Conservation (phyloP, 768 basidiomycete species). For the Pleurotus pulmonarius region DNA sequence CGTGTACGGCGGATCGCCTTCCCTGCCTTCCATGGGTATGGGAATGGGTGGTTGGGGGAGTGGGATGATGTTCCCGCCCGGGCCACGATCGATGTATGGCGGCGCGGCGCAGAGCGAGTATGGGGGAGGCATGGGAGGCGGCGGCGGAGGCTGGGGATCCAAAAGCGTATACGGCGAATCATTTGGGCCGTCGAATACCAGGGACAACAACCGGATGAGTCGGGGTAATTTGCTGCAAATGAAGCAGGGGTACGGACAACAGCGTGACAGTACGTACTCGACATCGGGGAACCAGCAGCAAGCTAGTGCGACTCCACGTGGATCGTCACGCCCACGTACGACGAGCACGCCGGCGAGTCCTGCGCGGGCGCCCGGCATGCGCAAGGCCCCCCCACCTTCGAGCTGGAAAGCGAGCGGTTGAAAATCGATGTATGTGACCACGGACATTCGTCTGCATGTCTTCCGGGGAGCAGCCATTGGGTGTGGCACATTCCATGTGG, state of each 20-base stretch:
- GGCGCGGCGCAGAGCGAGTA: conserved; percentile 63
- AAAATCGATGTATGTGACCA: not conserved
- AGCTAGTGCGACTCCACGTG: conserved; percentile 2
- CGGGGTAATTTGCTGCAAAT: conserved; percentile 33
- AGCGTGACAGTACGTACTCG: conserved; percentile 11
- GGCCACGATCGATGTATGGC: conserved; percentile 55
- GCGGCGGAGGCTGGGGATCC: conserved; percentile 43
- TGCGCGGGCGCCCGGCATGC: conserved; percentile 16
- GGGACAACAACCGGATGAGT: conserved; percentile 24
- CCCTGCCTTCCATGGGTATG: conserved; percentile 23
- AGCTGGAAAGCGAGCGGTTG: conserved; percentile 52
- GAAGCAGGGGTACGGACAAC: conserved; percentile 15
- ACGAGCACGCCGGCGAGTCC: conserved; percentile 42
- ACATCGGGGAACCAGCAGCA: not conserved
- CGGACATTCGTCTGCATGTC: not conserved
- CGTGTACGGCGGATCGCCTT: conserved; percentile 20
- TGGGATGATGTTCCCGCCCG: conserved; percentile 50
- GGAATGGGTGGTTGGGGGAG: conserved; percentile 32
- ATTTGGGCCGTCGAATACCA: conserved; percentile 38
- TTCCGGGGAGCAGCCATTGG: not conserved
- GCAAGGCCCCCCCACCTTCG: conserved; percentile 51
- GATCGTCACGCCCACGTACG: conserved; percentile 31
- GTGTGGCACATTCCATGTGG: not conserved
- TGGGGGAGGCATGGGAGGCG: conserved; percentile 43
- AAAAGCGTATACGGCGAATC: conserved; percentile 71